These are phyloP conservation scores for Lithospermum erythrorhizon DNA, from an alignment of 257 asterid genomes.

Conservation along the genomic window DNA sequence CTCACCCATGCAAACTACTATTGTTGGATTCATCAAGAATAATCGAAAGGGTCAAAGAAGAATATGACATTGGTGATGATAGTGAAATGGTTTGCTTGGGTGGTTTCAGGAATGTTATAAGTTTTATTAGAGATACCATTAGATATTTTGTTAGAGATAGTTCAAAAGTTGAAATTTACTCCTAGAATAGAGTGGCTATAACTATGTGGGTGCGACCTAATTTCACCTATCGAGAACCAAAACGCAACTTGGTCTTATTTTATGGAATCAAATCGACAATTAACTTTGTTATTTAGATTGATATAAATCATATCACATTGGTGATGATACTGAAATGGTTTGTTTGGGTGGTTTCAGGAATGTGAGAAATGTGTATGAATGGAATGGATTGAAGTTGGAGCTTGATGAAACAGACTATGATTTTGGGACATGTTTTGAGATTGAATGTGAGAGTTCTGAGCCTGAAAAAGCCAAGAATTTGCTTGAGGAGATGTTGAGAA, in stretches of 20 bases:
- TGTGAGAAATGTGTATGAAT: conserved; percentile 63
- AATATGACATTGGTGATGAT: conserved; percentile 30
- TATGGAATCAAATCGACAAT: too few relatives aligned
- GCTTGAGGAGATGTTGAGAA: conserved; percentile 48
- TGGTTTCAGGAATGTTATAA: conserved; percentile 72
- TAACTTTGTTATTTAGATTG: too few relatives aligned
- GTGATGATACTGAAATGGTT: conserved; percentile 23
- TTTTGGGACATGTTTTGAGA: conserved; percentile 64
- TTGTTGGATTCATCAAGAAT: conserved; percentile 34
- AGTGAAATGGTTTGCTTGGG: conserved; percentile 49
- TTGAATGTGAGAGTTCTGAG: conserved; percentile 76
- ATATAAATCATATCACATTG: conserved; percentile 34
- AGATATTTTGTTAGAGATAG: too few relatives aligned
- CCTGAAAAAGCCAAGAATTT: conserved; percentile 53
- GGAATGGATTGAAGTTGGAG: conserved; percentile 79
- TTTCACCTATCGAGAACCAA: too few relatives aligned
- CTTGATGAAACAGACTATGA: conserved; percentile 59
- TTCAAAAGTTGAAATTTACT: too few relatives aligned
- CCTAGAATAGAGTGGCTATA: too few relatives aligned
- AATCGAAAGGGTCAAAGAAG: conserved; percentile 39
- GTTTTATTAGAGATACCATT: too few relatives aligned
- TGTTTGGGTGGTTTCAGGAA: conserved; percentile 77
- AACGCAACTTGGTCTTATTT: too few relatives aligned
- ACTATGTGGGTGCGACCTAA: too few relatives aligned
- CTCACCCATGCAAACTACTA: conserved; percentile 58